Evolutionary conservation across 179 eudicot genomes (phyloP), one percentile per base, ranked within the genome.

Genomic region (Silene coronaria): DNA sequence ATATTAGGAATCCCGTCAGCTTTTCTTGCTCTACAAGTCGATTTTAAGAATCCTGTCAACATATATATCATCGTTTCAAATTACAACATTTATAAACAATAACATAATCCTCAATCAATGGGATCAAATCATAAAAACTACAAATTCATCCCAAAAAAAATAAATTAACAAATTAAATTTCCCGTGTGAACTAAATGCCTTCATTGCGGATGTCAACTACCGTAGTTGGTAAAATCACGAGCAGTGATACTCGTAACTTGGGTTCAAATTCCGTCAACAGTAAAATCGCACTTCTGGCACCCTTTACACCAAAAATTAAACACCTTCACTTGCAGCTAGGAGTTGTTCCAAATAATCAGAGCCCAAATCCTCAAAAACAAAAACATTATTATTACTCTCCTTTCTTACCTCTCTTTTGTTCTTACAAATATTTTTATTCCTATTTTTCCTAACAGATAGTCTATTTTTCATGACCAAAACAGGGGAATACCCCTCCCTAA

Each of bases 361-460:
- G 48, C 91, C 91, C 79, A 88, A 84, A 69, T 88, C 91, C 73
- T 88, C 88, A 67, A 88, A 88, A 65, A 85, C 92, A 74, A 87
- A 82, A 65, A 81, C 81, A 78, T 81, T 84, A 77, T 66, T 34
- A 46, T 19, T 82, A 78, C 77, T 51, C n/a, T 74, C 53, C 48
- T 4, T 75, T 28, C 6, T 63, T 34, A 34, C 70, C 4, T n/a
- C 55, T 61, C 51, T 73, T 38, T 21, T 79, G 7, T 69, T 79
- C 65, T 79, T 81, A 58, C 61, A 71, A 34, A 60, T 53, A 23
- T 26, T 61, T 7, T 3, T 59, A 78, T 38, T 57, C 55, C 45
- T 79, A 9, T 79, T 75, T 74, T 80, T 85, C 82, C 96, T 85
- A 80, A 84, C 73, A 13, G 86, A 81, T 28, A 87, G 91, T 61